These are phyloP conservation scores for Tetracentron sinense DNA, from an alignment of 164 flowering plant genomes.

Conservation along the genomic window DNA sequence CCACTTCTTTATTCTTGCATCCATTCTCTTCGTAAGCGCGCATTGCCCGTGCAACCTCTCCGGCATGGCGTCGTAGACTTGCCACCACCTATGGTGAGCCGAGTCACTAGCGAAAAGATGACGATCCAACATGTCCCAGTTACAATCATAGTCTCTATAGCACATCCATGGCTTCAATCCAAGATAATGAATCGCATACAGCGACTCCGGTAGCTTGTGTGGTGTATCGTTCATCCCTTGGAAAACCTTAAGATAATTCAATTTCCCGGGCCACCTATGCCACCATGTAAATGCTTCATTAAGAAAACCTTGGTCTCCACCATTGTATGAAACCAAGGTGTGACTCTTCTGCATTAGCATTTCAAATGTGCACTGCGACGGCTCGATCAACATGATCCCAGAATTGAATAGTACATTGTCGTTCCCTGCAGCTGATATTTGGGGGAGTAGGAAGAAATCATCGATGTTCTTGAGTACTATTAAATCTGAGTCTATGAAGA, in stretches of 20 bases:
- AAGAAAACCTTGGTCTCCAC: conserved; percentile 84
- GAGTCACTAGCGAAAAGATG: conserved; percentile 54
- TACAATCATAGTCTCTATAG: conserved; percentile 79
- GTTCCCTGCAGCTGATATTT: conserved; percentile 55
- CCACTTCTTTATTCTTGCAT: conserved; percentile 26
- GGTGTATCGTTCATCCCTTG: not conserved
- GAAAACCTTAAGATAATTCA: conserved; percentile 46
- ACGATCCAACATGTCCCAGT: conserved; percentile 51
- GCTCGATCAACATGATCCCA: conserved; percentile 78
- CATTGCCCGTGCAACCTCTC: conserved; percentile 38
- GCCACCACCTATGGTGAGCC: conserved; percentile 70
- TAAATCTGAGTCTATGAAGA: conserved; percentile 78
- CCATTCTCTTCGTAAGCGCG: conserved; percentile 31
- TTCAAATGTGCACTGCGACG: conserved; percentile 56
- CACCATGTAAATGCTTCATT: conserved; percentile 86
- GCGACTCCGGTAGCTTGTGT: conserved; percentile 19
- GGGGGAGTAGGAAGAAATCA: conserved; percentile 49
- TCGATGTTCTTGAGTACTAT: conserved; percentile 57
- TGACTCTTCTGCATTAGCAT: conserved; percentile 37
- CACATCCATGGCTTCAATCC: conserved; percentile 93
- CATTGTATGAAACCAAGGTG: conserved; percentile 50
- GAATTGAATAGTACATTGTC: conserved; percentile 53
- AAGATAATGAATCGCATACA: conserved; percentile 52
- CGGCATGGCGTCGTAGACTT: conserved; percentile 55
- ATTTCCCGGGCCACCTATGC: conserved; percentile 53